Percentiles rank a stretch among this genome's conserved stretches.
phyloP scores from a whole-genome alignment of 208 protist genomes.

The Leishmania martiniquensis region DNA sequence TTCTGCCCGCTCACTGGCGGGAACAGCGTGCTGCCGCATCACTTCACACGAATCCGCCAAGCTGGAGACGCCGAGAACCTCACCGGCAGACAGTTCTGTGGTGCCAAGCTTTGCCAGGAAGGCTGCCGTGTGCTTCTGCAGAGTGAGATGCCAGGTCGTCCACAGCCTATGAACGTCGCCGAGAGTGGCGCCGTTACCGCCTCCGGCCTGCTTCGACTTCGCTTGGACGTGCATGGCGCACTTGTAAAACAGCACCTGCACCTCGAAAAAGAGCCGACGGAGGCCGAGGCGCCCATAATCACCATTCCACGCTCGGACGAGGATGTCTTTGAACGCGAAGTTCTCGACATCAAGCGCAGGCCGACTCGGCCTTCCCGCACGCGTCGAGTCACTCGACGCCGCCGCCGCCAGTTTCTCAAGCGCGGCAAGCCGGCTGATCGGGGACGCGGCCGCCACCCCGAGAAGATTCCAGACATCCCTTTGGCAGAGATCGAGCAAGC shows the following conservation, averaged over 20 bases:
- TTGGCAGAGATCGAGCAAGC: conserved; percentile 12
- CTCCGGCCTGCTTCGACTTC: background rate
- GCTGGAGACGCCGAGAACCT: background rate
- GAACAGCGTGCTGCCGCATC: conserved; percentile 7
- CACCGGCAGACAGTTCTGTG: background rate
- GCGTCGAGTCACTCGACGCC: background rate
- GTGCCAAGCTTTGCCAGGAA: conserved; percentile 12
- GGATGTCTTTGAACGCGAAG: conserved; percentile 34
- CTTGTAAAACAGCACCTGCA: conserved; percentile 51
- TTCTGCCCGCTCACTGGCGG: conserved; percentile 18
- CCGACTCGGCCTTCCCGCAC: conserved; percentile 3
- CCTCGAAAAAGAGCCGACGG: conserved; percentile 57
- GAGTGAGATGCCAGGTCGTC: background rate
- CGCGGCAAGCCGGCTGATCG: conserved; percentile 28
- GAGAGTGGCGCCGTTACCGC: background rate
- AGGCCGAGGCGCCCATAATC: conserved; percentile 49
- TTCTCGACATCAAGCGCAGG: conserved; percentile 20
- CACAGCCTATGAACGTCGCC: conserved; percentile 16
- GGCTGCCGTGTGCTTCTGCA: background rate
- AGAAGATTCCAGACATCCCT: conserved; percentile 28
- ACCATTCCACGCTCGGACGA: conserved; percentile 49
- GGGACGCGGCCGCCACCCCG: conserved; percentile 21
- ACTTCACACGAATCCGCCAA: conserved; percentile 7
- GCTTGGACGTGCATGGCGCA: background rate
- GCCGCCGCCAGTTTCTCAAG: conserved; percentile 22